Base-by-base conservation (phyloP, 2,329 filamentous ascomycete species). In the Blastomyces emzantsi region DNA sequence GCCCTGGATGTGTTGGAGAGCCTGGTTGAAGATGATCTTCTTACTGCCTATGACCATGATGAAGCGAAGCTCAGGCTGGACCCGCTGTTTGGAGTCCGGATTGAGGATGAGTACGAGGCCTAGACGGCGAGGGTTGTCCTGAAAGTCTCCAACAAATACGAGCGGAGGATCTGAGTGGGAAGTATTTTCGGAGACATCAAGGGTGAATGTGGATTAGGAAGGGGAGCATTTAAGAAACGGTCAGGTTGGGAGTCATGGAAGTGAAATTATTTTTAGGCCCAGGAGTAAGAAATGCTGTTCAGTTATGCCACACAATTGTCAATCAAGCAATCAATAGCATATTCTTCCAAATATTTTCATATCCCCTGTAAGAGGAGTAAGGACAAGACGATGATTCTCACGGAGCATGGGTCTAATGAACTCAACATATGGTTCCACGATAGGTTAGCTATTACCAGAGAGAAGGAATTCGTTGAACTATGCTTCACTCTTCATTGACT, bases 401-500 rank as follows among this genome's bases (percentile, higher is more conserved):
- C 43, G 52, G 9, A 66, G 28, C 57, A 55, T 62, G 11, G 52
- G 41, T 6, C 9, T 62, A 13, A 64, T 36, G 57, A 63, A 62
- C 13, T 64, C 47, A 17, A 65, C 59, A 64, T 62, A 62, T 5
- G 36, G 58, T 28, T 64, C 60, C 61, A 63, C 62, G 33, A 47
- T 43, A 43, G 51, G 6, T 19, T 19, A 33, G 25, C 25, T 22
- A 41, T 61, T 61, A n/a, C 15, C 30, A 17, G 47, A 52, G 1
- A 52, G 45, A 47, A 60, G 45, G 30, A 77, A 67, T 74, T 76
- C 33, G 66, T 76, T 45, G 70, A 68, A 39, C 66, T 74, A 63
- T 71, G 76, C 52, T 68, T 77, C 41, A 69, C 72, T 67, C 65
- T 76, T 49, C 73, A 73, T 36, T 69, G 62, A 47, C 71, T 70